phyloP scores from a whole-genome alignment of 2,329 filamentous ascomycete genomes.

The Talaromyces sp. region DNA sequence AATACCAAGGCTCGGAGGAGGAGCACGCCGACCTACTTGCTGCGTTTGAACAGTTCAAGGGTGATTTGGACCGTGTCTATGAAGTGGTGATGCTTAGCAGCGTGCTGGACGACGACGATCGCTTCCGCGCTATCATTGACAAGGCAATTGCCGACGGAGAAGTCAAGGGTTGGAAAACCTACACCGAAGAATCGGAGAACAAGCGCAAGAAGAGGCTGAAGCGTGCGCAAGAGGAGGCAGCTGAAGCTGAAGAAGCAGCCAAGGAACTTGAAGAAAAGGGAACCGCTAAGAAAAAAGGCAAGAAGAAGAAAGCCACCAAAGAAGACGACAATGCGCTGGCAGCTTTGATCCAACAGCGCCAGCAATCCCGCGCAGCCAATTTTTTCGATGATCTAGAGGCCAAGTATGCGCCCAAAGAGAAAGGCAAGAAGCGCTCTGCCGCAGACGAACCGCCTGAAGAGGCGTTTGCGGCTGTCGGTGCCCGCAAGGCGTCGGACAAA shows the following conservation, averaged over 20 bases:
- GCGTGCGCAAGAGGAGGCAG: constrained; percentile 60
- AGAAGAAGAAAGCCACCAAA: constrained; percentile 42
- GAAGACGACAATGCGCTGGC: constrained; percentile 48
- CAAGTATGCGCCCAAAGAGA: constrained; percentile 56
- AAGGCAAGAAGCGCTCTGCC: constrained; percentile 37
- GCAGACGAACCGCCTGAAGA: constrained; percentile 58
- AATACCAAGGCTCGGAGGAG: constrained; percentile 82
- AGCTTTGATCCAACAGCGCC: constrained; percentile 68
- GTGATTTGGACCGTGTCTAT: constrained; percentile 72
- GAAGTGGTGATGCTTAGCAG: constrained; percentile 81
- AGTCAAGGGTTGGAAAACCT: constrained; percentile 61
- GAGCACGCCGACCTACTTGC: constrained; percentile 71
- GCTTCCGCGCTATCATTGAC: constrained; percentile 77
- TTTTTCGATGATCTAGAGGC: constrained; percentile 71
- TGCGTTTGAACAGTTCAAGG: constrained; percentile 67
- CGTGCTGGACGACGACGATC: constrained; percentile 74
- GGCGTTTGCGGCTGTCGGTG: constrained; percentile 43
- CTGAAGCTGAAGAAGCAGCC: constrained; percentile 68
- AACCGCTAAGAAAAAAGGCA: constrained; percentile 24
- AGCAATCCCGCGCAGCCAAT: constrained; percentile 54
- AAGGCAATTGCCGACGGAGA: constrained; percentile 66
- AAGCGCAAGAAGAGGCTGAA: constrained; percentile 55
- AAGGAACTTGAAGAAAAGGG: constrained; percentile 70
- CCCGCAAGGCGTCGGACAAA: constrained; percentile 35
- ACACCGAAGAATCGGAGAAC: constrained; percentile 66